Evolutionary conservation across 768 basidiomycete genomes (phyloP).

Genomic region (Lentinula edodes): DNA sequence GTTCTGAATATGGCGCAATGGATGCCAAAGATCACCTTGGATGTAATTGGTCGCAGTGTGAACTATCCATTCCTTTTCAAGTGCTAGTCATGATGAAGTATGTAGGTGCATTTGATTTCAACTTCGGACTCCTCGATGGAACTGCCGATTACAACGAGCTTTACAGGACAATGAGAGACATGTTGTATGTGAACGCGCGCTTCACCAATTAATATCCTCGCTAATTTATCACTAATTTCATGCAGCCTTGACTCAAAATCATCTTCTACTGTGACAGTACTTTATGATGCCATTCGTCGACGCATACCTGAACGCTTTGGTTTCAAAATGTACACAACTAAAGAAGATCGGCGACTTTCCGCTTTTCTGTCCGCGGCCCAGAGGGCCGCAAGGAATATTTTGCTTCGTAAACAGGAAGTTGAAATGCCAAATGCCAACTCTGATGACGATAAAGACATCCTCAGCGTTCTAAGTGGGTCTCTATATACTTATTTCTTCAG

Average conservation of each 20-base stretch:
- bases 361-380: not conserved
- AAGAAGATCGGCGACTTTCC: not conserved
- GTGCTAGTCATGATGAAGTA: not conserved
- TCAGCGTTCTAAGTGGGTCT: constrained; percentile 16
- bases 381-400: not conserved
- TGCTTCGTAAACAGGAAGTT: not conserved
- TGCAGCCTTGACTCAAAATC: not conserved
- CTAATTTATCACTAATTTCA: not conserved
- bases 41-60: constrained; percentile 29
- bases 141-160: not conserved
- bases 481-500: not conserved
- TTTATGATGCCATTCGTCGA: not conserved
- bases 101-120: constrained; percentile 24
- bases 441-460: constrained; percentile 1
- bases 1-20: constrained; percentile 19
- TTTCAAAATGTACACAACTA: not conserved
- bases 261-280: not conserved
- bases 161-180: not conserved
- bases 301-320: not conserved
- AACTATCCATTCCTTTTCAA: not conserved
- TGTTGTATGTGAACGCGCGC: not conserved
- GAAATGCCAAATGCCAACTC: not conserved
- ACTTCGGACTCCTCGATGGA: constrained; percentile 13
- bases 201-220: not conserved
- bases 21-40: constrained; percentile 27